A percentile compares a stretch with the other conserved stretches of the same genome.
Evolutionary conservation across 179 eudicot species (phyloP).

Genomic region (Carnegiea gigantea): DNA sequence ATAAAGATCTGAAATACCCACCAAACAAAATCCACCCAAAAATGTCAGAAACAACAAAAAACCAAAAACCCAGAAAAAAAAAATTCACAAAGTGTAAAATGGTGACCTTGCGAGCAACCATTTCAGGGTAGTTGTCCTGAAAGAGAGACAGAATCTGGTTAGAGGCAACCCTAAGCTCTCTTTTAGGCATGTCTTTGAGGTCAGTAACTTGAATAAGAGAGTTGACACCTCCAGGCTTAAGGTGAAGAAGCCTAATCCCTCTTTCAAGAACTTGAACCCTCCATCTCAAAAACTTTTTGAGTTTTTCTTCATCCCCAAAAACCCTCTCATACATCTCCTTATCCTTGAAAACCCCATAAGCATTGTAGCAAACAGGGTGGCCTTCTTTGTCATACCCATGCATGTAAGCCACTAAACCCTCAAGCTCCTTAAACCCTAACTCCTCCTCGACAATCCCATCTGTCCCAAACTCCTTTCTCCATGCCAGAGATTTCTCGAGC

Average conservation of each 20-base stretch:
- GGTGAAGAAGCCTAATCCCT: slow-evolving; percentile 71
- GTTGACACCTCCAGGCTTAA: slow-evolving; percentile 81
- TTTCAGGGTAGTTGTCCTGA: slow-evolving; percentile 94
- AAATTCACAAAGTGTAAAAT: neutral
- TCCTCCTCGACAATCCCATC: slow-evolving; percentile 68
- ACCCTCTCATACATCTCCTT: slow-evolving; percentile 71
- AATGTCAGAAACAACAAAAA: neutral
- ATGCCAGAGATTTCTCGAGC: slow-evolving; percentile 54
- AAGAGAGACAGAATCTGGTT: slow-evolving; percentile 85
- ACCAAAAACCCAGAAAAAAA: neutral
- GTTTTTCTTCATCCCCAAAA: slow-evolving; percentile 84
- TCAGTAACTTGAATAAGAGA: slow-evolving; percentile 91
- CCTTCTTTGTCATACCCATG: slow-evolving; percentile 70
- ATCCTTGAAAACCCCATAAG: slow-evolving; percentile 86
- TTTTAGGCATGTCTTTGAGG: slow-evolving; percentile 92
- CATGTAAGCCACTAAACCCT: slow-evolving; percentile 90
- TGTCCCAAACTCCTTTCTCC: slow-evolving; percentile 70
- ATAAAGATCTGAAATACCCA: slow-evolving; percentile 62
- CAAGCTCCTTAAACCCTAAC: slow-evolving; percentile 70
- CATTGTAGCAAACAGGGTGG: slow-evolving; percentile 90
- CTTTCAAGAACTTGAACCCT: slow-evolving; percentile 89
- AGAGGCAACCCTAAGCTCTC: slow-evolving; percentile 81
- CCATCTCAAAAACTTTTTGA: slow-evolving; percentile 74
- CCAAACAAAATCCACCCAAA: neutral
- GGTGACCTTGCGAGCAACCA: slow-evolving; percentile 89